These are phyloP conservation scores for Alternaria sp. DNA, from an alignment of 2,329 filamentous ascomycete genomes.

Conservation along the genomic window DNA sequence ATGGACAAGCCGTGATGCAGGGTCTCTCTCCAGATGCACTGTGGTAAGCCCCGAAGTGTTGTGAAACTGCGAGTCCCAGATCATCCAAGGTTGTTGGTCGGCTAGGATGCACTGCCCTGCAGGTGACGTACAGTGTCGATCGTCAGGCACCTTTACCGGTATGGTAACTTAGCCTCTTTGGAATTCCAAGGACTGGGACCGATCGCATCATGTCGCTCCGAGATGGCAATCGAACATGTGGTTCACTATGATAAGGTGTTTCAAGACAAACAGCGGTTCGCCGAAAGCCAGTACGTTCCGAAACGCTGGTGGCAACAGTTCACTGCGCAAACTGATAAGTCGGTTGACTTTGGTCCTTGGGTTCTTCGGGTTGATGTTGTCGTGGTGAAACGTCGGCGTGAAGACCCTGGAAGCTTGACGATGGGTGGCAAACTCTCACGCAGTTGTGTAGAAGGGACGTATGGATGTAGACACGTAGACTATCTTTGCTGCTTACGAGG, in stretches of 20 bases:
- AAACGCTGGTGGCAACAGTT: conserved; percentile 6
- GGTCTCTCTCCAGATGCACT: background rate
- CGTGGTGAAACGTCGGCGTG: background rate
- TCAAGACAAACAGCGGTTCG: background rate
- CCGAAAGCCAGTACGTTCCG: conserved; percentile 1
- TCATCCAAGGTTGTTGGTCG: background rate
- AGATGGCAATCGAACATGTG: background rate
- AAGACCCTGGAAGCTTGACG: background rate
- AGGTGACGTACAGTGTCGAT: background rate
- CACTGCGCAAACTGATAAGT: background rate
- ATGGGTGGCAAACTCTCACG: background rate
- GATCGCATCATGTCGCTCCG: background rate
- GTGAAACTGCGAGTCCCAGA: background rate
- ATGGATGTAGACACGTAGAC: background rate
- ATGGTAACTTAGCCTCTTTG: background rate
- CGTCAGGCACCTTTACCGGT: background rate
- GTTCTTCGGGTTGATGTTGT: background rate
- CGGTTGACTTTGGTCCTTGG: background rate
- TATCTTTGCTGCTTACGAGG: background rate
- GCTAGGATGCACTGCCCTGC: background rate
- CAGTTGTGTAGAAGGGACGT: background rate
- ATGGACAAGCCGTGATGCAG: background rate
- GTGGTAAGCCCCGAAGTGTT: background rate
- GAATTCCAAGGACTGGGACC: background rate
- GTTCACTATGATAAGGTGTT: background rate